Base-by-base conservation (phyloP, 1,139 yeast species). In the Debaryomycetaceae sp. region DNA sequence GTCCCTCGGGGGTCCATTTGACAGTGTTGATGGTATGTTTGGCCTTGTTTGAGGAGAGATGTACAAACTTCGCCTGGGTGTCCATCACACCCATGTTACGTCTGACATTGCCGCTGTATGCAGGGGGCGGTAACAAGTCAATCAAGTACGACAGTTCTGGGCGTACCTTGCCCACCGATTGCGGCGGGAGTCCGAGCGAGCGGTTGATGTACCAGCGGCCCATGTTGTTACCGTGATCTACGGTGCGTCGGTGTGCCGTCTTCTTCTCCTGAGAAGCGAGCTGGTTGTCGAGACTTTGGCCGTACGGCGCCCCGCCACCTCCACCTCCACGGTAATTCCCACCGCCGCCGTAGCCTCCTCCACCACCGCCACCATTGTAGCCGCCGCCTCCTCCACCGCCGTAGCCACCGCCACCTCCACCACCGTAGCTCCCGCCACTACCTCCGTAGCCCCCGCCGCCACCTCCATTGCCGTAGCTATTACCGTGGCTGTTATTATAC, bases 1-100 rank as follows among this genome's bases (percentile, higher is more conserved):
- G 69, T 0, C 96, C 97, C 44, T 89, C 97, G 0, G 97, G 97
- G 0, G 98, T 91, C 96, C 97, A 91, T 52, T 77, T 78, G 9
- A 88, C 84, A 1, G 93, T 83, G 47, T 88, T 85, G 31, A 91
- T 88, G 1, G 95, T 86, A 58, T 89, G 96, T 46, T 84, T 81
- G 14, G 89, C 88, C 58, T 91, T 91, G 59, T 89, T 91, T 20
- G 93, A 80, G 36, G 95, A 81, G 31, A 89, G 71, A 60, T 91
- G 97, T 2, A 88, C 93, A 52, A 89, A 89, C 48, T 88, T 89
- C 17, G 86, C 74, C 33, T 84, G 79, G 5, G 78, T 56, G 47
- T 84, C 85, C 42, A 77, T 59, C 3, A 71, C 56, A 6, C 77
- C 72, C 37, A 70, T 54, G 34, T 58, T 63, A 28, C 63, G 57